Evolutionary conservation across 2,329 filamentous ascomycete genomes (phyloP), one percentile per base, ranked within the genome.

Genomic region (Thermomyces lanuginosus): DNA sequence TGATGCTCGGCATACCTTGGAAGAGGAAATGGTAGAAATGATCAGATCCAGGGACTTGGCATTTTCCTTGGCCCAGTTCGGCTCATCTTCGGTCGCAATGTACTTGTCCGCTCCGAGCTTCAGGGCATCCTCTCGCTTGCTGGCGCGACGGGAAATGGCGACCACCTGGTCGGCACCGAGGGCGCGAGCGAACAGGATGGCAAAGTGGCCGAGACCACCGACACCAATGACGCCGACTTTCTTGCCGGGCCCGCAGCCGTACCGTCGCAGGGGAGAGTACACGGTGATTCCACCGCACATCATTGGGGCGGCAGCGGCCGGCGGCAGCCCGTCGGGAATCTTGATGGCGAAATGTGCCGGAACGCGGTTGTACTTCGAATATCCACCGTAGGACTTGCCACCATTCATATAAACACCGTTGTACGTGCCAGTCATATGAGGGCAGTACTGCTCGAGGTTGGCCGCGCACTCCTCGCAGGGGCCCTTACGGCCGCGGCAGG

Each of bases 211-310:
- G 0, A 83, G 55, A 1, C 78, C 78, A 11, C 79, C 78, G 8
- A 84, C 58, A 11, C 78, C 77, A 13, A 82, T 62, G 26, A 86
- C 69, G 0, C 71, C 79, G 2, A 86, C 74, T 4, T 55, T 61
- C 51, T 78, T 79, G 3, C 77, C 78, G 0, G 76, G 74, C 0
- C 79, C 78, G 22, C 71, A 65, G 5, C 66, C 67, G 20, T 78
- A 72, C 14, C 73, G 62, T 32, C 67, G 69, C 3, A 89, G 55
- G 0, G 80, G 80, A 2, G 65, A 66, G 46, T 69, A 89, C 0
- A 75, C 65, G 0, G 81, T 89, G 27, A 84, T 64, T 9, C 81
- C 80, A 7, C 73, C 80, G 41, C 80, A 89, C 24, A 89, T 61
- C 62, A 89, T 76, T 0, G 79, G 78, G 0, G 77, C 68, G 0